Evolutionary conservation across 2,329 filamentous ascomycete species (phyloP).

Genomic region (Venturia nashicola): DNA sequence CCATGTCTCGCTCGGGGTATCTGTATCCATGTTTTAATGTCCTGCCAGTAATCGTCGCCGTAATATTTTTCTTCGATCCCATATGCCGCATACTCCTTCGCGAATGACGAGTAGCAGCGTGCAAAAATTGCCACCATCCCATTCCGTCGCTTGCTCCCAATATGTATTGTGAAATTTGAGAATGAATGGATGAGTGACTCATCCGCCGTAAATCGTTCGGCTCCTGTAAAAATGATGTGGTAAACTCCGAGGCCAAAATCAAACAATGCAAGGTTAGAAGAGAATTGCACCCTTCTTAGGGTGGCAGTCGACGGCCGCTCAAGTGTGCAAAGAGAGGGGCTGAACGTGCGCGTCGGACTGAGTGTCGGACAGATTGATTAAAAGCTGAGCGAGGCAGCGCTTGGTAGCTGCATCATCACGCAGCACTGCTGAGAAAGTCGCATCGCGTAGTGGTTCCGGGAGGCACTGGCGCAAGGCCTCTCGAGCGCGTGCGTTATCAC

Average conservation of each 20-base stretch:
- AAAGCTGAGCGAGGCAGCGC: slow-evolving; percentile 87
- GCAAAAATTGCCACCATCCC: background rate
- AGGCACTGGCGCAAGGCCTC: slow-evolving; percentile 93
- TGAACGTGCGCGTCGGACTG: slow-evolving; percentile 41
- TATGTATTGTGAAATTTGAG: background rate
- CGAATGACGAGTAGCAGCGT: background rate
- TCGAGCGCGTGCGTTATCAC: slow-evolving; percentile 88
- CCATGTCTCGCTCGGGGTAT: background rate
- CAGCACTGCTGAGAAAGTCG: slow-evolving; percentile 91
- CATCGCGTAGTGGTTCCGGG: slow-evolving; percentile 94
- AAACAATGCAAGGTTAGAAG: background rate
- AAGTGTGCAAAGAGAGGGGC: background rate
- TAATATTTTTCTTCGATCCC: background rate
- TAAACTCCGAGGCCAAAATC: background rate
- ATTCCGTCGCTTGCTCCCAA: background rate
- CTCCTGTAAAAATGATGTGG: background rate
- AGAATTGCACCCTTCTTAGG: background rate
- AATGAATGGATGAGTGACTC: background rate
- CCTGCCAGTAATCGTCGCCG: background rate
- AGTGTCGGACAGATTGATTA: slow-evolving; percentile 92
- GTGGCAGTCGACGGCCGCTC: background rate
- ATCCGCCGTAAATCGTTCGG: background rate
- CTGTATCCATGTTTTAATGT: background rate
- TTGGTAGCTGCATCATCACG: slow-evolving; percentile 96
- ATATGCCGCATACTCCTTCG: background rate